Conservation (phyloP, 805 yeast genomes). For the Zygosaccharomyces bailii region DNA sequence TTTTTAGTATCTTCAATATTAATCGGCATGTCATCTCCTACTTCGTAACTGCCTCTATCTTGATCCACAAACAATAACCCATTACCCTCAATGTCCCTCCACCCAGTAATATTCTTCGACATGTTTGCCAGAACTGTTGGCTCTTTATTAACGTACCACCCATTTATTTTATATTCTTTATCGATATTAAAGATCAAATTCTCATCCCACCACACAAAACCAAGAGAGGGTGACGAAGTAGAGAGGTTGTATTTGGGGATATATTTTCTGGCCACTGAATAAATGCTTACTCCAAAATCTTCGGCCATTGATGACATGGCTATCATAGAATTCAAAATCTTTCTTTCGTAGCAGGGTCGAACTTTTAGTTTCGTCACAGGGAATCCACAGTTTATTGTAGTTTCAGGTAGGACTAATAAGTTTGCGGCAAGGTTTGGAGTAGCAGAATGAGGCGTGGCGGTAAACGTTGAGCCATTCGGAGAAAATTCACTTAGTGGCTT, state of each 20-base stretch:
- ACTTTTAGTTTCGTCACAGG: conserved; percentile 60
- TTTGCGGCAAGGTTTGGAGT: conserved; percentile 43
- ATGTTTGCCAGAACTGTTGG: conserved; percentile 34
- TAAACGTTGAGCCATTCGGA: neutral
- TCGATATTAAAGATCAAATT: conserved; percentile 34
- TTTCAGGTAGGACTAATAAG: conserved; percentile 51
- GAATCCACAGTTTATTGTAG: conserved; percentile 67
- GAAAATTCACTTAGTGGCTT: conserved; percentile 2
- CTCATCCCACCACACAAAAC: conserved; percentile 38
- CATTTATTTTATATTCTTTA: conserved; percentile 32
- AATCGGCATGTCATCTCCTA: conserved; percentile 8
- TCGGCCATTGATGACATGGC: conserved; percentile 73
- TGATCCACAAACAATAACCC: conserved; percentile 33
- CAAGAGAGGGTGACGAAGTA: conserved; percentile 32
- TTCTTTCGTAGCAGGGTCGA: conserved; percentile 30
- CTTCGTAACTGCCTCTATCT: conserved; percentile 26
- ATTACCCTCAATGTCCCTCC: conserved; percentile 39
- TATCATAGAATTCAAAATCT: conserved; percentile 56
- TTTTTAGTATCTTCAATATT: conserved; percentile 14
- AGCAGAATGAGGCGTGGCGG: conserved; percentile 3
- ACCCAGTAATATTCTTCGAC: conserved; percentile 26
- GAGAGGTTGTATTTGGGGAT: conserved; percentile 55
- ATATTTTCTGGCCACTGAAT: conserved; percentile 65
- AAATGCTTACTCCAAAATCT: conserved; percentile 63
- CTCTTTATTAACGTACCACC: conserved; percentile 33